Conservation (phyloP, 1,284 basidiomycete species). For the Pseudozyma thailandica region DNA sequence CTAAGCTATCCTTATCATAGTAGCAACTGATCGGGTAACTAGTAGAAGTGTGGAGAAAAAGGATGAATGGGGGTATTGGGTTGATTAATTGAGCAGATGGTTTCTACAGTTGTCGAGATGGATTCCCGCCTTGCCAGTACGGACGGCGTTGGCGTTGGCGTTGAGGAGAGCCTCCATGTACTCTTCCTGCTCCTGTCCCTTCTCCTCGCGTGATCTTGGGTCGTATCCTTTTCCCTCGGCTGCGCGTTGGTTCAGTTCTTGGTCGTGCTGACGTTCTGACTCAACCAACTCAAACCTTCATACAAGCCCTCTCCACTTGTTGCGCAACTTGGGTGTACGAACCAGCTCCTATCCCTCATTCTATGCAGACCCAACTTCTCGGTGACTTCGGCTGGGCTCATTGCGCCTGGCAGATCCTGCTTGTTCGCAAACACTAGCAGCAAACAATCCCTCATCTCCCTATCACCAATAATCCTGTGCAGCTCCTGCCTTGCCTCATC, state of each 20-base stretch:
- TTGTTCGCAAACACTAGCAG: constrained; percentile 99
- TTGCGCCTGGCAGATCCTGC: constrained; percentile 97
- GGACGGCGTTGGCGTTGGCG: too few species aligned
- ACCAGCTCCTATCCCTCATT: constrained; percentile 98
- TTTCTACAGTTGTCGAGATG: too few species aligned
- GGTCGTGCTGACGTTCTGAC: constrained; percentile 52
- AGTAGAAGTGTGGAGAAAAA: too few species aligned
- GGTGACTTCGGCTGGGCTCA: constrained; percentile 98
- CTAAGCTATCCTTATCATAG: too few species aligned
- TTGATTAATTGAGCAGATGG: too few species aligned
- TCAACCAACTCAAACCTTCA: constrained; percentile 65
- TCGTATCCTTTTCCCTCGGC: not conserved
- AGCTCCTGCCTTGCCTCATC: constrained; percentile 97
- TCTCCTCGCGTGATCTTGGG: not conserved
- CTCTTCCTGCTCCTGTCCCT: too few species aligned
- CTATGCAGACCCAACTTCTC: constrained; percentile 94
- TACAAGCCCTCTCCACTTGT: constrained; percentile 64
- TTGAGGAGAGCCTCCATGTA: too few species aligned
- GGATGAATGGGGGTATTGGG: too few species aligned
- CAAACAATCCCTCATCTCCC: constrained; percentile 98
- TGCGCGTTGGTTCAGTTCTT: constrained; percentile 21
- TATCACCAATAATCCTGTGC: constrained; percentile 93
- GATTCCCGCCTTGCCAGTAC: too few species aligned
- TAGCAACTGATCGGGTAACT: too few species aligned
- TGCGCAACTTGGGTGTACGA: constrained; percentile 81